Evolutionary conservation across 225 moss, liverwort and hornwort species (phyloP).

Genomic region (Neckera pumila): DNA sequence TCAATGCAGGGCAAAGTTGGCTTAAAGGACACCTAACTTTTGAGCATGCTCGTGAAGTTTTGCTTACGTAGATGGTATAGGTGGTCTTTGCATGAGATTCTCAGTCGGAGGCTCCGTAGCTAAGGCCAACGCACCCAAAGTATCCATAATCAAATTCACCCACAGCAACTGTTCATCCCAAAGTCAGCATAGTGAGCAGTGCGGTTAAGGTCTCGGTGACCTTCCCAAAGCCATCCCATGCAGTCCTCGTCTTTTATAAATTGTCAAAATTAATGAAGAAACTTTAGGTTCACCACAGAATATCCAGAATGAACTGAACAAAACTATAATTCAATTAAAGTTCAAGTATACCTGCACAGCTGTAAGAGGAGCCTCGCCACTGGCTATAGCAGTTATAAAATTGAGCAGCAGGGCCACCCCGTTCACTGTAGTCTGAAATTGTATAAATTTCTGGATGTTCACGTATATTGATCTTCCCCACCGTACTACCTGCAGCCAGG

Average conservation of each 20-base stretch:
- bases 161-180: slow-evolving; percentile 62
- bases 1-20: neutral
- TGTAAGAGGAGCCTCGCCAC: slow-evolving; percentile 81
- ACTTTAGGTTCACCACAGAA: neutral
- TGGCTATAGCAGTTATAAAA: slow-evolving; percentile 67
- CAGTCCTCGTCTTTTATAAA: neutral
- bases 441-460: slow-evolving; percentile 95
- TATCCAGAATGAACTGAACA: neutral
- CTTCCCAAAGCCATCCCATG: neutral
- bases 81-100: slow-evolving; percentile 66
- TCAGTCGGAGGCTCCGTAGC: slow-evolving; percentile 86
- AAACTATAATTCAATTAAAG: neutral
- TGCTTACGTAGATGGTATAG: slow-evolving; percentile 55
- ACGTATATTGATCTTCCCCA: slow-evolving; percentile 93
- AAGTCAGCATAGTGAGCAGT: neutral
- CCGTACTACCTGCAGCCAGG: slow-evolving; percentile 61
- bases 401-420: slow-evolving; percentile 66
- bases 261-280: neutral
- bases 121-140: slow-evolving; percentile 83
- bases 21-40: neutral
- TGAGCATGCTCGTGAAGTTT: neutral
- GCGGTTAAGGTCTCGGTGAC: neutral
- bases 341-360: slow-evolving; percentile 63
- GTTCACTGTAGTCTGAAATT: slow-evolving; percentile 83
- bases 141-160: slow-evolving; percentile 98